Percentiles rank a stretch among this genome's conserved stretches.
Evolutionary conservation across 106 monocot species (phyloP).

Genomic region (Gastrodia elata): DNA sequence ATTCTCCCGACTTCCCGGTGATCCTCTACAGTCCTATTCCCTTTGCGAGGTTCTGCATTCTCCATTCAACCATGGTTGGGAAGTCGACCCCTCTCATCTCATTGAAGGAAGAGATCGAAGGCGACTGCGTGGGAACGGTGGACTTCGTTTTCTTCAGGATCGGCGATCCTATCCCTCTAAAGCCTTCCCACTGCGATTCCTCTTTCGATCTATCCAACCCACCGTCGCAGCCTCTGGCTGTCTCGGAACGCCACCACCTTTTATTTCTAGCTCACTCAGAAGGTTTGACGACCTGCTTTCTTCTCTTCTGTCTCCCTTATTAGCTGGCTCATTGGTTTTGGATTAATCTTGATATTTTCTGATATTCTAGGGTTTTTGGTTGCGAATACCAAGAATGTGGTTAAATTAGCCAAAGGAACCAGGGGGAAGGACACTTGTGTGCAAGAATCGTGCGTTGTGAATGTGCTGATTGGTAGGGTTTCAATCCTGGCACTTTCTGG

Average conservation of each 20-base stretch:
- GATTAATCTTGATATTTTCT: neutral
- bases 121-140: constrained; percentile 32
- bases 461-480: constrained; percentile 61
- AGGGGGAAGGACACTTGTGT: constrained; percentile 38
- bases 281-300: constrained; percentile 19
- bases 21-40: neutral
- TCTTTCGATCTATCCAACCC: constrained; percentile 46
- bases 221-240: constrained; percentile 49
- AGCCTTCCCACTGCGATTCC: constrained; percentile 29
- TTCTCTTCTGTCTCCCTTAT: neutral
- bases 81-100: constrained; percentile 4
- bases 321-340: neutral
- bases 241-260: constrained; percentile 40
- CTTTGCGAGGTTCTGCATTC: neutral
- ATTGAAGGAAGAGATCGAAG: constrained; percentile 53
- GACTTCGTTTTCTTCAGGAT: constrained; percentile 72
- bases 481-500: constrained; percentile 52
- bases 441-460: constrained; percentile 33
- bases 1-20: no score
- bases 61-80: neutral
- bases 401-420: constrained; percentile 40
- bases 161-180: constrained; percentile 66
- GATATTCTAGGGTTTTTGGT: constrained; percentile 66
- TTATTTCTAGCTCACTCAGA: constrained; percentile 61
- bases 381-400: constrained; percentile 60